Conservation (phyloP, 2,329 filamentous ascomycete genomes). For the Fusarium armeniacum region DNA sequence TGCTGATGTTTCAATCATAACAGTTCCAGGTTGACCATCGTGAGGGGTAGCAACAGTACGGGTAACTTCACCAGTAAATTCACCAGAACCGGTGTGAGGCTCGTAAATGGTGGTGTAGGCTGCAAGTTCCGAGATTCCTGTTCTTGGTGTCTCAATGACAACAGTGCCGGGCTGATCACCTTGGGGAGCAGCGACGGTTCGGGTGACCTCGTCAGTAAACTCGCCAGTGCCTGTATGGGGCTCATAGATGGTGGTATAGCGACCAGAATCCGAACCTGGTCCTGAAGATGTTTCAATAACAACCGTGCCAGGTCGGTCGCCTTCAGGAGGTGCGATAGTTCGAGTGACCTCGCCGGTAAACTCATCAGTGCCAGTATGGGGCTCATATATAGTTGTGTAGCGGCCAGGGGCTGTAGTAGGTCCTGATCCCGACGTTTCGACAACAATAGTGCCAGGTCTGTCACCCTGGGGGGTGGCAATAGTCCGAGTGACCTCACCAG, state of each 20-base stretch:
- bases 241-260: slow-evolving; percentile 8
- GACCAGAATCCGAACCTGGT: neutral
- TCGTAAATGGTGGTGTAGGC: slow-evolving; percentile 32
- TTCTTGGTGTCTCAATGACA: slow-evolving; percentile 26
- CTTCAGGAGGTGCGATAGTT: slow-evolving; percentile 22
- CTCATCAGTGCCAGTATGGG: slow-evolving; percentile 21
- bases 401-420: neutral
- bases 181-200: slow-evolving; percentile 8
- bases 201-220: slow-evolving; percentile 7
- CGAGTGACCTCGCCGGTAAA: slow-evolving; percentile 18
- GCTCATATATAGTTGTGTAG: slow-evolving; percentile 35
- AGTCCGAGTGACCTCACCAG: slow-evolving; percentile 13
- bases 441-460: slow-evolving; percentile 31
- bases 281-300: neutral
- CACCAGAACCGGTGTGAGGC: slow-evolving; percentile 22
- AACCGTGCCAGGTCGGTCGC: slow-evolving; percentile 27
- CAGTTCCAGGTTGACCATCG: slow-evolving; percentile 26
- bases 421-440: slow-evolving; percentile 17
- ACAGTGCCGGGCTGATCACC: slow-evolving; percentile 23
- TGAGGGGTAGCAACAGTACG: slow-evolving; percentile 22
- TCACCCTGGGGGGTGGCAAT: slow-evolving; percentile 20
- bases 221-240: slow-evolving; percentile 7
- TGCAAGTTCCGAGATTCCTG: slow-evolving; percentile 2
- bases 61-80: slow-evolving; percentile 19
- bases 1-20: slow-evolving; percentile 28